Base-by-base conservation (phyloP, 2,329 filamentous ascomycete genomes). In the Cladophialophora immunda region DNA sequence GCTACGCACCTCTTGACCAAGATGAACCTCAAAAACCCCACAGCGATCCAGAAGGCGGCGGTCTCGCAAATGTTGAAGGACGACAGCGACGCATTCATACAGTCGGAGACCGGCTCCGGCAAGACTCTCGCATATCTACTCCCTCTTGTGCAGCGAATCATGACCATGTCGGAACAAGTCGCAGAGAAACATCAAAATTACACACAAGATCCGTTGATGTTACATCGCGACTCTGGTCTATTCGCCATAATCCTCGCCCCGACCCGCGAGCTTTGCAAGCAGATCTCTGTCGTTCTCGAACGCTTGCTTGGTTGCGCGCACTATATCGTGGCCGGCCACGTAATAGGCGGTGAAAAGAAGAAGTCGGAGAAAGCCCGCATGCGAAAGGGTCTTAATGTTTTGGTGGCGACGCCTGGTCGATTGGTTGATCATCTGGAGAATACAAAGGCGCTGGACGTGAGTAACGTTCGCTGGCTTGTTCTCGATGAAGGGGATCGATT, bases 71-170 rank as follows among this genome's bases (percentile, higher is more conserved):
- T 99, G 68, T 80, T 97, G 53, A 89, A 89, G 50, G 90, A 91
- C 61, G 91, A 97, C 73, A 89, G 87, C 54, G 95, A 99, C 81
- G 94, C 94, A 1, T 99, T 99, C 74, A 90, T 99, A 36, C 95
- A 98, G 78, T 96, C 95, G 2, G 91, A 99, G 81, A 99, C 95
- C 0, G 95, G 95, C 72, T 99, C 95, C 0, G 95, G 95, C 80
- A 99, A 99, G 81, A 99, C 95, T 0, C 81, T 99, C 67, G 92
- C 95, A n/a, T 99, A 99, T 77, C 85, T 99, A 4, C 82, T 99
- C 6, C 95, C 95, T 1, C 91, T 99, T 55, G 89, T 99, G 25
- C 92, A 99, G 76, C 87, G 93, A 27, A 90, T 99, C 22, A 87
- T 97, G 78, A 86, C 89, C 15, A 85, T 98, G 72, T 74, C 77